phyloP scores from a whole-genome alignment of 768 basidiomycete genomes.

The Sarcomyxa edulis region DNA sequence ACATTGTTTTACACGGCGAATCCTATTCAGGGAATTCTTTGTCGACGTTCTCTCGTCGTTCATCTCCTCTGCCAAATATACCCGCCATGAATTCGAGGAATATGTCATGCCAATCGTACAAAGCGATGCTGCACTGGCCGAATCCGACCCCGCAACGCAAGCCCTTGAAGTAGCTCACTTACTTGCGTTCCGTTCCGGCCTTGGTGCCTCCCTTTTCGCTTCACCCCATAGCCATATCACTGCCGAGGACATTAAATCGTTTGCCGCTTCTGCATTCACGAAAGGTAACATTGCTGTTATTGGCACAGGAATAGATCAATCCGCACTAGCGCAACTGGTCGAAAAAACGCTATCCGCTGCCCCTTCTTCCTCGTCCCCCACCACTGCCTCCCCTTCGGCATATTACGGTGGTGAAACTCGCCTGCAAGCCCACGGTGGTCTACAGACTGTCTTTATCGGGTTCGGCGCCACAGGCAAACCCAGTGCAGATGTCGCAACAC shows the following conservation, averaged over 20 bases:
- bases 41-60: slow-evolving; percentile 84
- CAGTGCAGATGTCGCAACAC: slow-evolving; percentile 68
- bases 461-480: slow-evolving; percentile 70
- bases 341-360: slow-evolving; percentile 54
- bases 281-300: slow-evolving; percentile 81
- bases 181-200: slow-evolving; percentile 90
- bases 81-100: slow-evolving; percentile 73
- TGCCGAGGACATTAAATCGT: slow-evolving; percentile 66
- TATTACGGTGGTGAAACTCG: slow-evolving; percentile 88
- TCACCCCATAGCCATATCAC: slow-evolving; percentile 59
- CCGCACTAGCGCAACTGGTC: slow-evolving; percentile 65
- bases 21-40: slow-evolving; percentile 67
- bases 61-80: slow-evolving; percentile 77
- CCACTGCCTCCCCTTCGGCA: slow-evolving; percentile 30
- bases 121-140: slow-evolving; percentile 61
- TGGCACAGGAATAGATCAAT: slow-evolving; percentile 80
- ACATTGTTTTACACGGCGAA: slow-evolving; percentile 5
- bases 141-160: slow-evolving; percentile 52
- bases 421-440: slow-evolving; percentile 51
- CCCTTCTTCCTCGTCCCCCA: slow-evolving; percentile 30
- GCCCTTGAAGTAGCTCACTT: slow-evolving; percentile 87
- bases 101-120: slow-evolving; percentile 67
- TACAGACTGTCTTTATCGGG: slow-evolving; percentile 83
- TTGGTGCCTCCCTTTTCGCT: slow-evolving; percentile 87
- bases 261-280: slow-evolving; percentile 67